Conservation (phyloP, 306 rosid genomes). For the Acacia acuminata region DNA sequence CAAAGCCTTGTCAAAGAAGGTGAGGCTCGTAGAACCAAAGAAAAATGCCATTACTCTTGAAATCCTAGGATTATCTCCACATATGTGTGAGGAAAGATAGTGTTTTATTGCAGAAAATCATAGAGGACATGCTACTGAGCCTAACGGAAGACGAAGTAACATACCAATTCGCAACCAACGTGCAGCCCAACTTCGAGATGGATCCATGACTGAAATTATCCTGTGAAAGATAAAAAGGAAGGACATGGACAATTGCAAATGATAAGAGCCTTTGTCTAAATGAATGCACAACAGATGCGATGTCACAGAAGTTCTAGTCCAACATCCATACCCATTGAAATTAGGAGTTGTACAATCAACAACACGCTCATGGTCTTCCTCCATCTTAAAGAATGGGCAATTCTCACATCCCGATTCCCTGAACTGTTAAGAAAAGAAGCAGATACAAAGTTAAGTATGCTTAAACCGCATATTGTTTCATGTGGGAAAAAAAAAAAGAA, state of each 20-base stretch:
- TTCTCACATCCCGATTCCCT: conserved; percentile 94
- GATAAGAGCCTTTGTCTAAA: neutral
- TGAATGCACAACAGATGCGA: neutral
- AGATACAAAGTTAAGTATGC: neutral
- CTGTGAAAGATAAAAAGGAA: conserved; percentile 36
- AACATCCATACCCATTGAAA: conserved; percentile 72
- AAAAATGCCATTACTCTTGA: neutral
- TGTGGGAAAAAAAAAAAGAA: neutral
- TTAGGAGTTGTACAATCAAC: conserved; percentile 94
- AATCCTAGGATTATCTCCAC: neutral
- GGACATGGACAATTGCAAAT: conserved; percentile 4
- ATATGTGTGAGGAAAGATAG: neutral
- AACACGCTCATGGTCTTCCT: conserved; percentile 83
- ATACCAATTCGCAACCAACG: conserved; percentile 93
- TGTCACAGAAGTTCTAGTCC: neutral
- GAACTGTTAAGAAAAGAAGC: conserved; percentile 45
- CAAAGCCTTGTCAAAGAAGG: neutral
- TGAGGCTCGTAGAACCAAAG: neutral
- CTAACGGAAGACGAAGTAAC: conserved; percentile 10
- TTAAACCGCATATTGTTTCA: too few species aligned
- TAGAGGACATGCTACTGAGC: neutral
- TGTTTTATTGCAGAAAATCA: neutral
- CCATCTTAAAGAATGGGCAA: conserved; percentile 92
- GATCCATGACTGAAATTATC: conserved; percentile 93
- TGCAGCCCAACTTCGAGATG: conserved; percentile 88